These are phyloP conservation scores for Gossypium trilobum DNA, from an alignment of 441 rosid genomes.

Conservation along the genomic window DNA sequence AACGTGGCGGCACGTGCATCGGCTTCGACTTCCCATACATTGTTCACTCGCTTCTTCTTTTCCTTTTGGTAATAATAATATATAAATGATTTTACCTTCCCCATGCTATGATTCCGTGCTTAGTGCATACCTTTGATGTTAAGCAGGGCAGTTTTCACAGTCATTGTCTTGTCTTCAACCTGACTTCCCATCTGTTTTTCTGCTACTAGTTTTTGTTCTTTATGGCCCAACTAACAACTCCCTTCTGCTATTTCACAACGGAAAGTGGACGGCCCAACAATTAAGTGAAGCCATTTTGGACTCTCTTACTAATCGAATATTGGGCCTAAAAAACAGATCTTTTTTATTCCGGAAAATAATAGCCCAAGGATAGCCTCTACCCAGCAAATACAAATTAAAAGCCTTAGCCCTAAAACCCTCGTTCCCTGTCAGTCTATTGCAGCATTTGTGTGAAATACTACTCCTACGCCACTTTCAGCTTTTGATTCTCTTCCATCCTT, in stretches of 20 bases:
- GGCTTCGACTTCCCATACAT: conserved; percentile 8
- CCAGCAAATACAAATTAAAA: background rate
- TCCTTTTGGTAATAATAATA: background rate
- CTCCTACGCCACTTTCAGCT: background rate
- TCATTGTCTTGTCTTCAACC: background rate
- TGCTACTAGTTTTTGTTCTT: background rate
- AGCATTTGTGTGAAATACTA: background rate
- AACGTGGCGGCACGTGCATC: conserved; percentile 21
- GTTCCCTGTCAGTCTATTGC: background rate
- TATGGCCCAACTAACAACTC: background rate
- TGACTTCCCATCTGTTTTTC: background rate
- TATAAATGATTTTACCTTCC: background rate
- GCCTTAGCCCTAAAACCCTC: background rate
- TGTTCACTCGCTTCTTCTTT: background rate
- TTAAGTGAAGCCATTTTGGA: background rate
- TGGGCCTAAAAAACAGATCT: background rate
- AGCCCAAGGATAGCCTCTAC: background rate
- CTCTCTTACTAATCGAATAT: background rate
- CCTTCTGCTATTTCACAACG: background rate
- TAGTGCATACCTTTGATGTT: background rate
- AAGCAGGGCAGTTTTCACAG: background rate
- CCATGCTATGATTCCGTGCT: background rate
- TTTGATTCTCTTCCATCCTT: background rate
- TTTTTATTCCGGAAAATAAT: too few relatives aligned
- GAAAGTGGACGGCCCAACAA: background rate